Conservation (phyloP, 176 grass and related monocot genomes). For the Oryza brachyantha region DNA sequence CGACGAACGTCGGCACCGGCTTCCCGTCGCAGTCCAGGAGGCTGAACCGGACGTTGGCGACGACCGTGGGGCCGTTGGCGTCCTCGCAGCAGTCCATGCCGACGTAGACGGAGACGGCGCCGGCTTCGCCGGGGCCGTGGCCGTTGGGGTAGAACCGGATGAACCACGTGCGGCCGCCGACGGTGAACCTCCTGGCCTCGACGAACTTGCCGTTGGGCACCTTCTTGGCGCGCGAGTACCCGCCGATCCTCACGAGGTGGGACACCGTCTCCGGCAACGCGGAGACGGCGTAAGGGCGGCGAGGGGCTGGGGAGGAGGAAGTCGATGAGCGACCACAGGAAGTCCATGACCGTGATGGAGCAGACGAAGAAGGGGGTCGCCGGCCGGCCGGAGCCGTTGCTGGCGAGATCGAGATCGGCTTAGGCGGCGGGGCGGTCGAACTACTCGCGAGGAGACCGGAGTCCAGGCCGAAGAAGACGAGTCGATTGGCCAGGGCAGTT, state of each 20-base stretch:
- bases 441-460: no score
- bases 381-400: no score
- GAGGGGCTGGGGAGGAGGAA: neutral
- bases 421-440: no score
- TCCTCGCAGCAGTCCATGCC: neutral
- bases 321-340: neutral
- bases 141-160: neutral
- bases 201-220: neutral
- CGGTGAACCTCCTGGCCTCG: neutral
- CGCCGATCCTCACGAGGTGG: neutral
- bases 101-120: neutral
- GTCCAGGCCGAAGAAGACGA: no score
- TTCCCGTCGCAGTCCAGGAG: neutral
- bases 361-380: no score
- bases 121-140: neutral
- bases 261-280: neutral
- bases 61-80: neutral
- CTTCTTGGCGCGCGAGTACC: neutral
- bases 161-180: neutral
- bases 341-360: neutral
- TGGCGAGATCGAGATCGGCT: no score
- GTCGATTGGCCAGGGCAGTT: no score
- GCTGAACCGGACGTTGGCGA: neutral
- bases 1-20: neutral
- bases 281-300: neutral